These are phyloP conservation scores for Penicillium sp. DNA, from an alignment of 2,329 filamentous ascomycete genomes.

Conservation along the genomic window DNA sequence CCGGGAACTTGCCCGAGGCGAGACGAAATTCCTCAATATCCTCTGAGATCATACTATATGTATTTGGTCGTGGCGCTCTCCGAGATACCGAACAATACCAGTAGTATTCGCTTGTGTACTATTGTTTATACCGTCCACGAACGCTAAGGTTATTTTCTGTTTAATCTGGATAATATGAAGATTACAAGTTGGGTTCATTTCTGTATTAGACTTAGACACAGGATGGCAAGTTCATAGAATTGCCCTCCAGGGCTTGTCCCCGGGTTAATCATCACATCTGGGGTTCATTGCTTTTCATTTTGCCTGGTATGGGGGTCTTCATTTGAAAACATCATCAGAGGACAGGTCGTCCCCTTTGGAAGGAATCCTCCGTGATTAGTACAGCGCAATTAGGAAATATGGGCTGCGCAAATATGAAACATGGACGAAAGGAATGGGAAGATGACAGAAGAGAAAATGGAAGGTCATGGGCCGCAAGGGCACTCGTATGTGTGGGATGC, in stretches of 20 bases:
- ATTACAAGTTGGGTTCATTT: not conserved
- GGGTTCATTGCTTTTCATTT: conserved; percentile 32
- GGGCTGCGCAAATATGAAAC: conserved; percentile 25
- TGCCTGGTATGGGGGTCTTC: conserved; percentile 9
- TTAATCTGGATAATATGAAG: not conserved
- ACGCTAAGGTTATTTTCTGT: too few relatives aligned
- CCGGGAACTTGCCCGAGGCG: not conserved
- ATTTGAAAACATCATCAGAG: conserved; percentile 17
- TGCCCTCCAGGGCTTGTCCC: conserved; percentile 6
- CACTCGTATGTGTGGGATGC: conserved; percentile 13
- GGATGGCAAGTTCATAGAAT: conserved; percentile 3
- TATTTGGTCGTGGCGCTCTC: too few relatives aligned
- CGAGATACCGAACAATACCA: too few relatives aligned
- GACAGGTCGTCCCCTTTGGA: conserved; percentile 9
- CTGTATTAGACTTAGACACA: conserved; percentile 6
- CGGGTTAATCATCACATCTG: conserved; percentile 32
- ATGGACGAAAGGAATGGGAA: conserved; percentile 14
- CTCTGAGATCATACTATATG: too few relatives aligned
- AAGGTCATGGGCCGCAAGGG: conserved; percentile 10
- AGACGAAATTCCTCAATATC: not conserved
- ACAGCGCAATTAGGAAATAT: conserved; percentile 26
- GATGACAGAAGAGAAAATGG: conserved; percentile 8
- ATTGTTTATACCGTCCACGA: not conserved
- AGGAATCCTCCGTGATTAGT: conserved; percentile 14
- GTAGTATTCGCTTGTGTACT: not conserved